phyloP scores from a whole-genome alignment of 129 eudicot genomes.

The Kitagawia praeruptora region DNA sequence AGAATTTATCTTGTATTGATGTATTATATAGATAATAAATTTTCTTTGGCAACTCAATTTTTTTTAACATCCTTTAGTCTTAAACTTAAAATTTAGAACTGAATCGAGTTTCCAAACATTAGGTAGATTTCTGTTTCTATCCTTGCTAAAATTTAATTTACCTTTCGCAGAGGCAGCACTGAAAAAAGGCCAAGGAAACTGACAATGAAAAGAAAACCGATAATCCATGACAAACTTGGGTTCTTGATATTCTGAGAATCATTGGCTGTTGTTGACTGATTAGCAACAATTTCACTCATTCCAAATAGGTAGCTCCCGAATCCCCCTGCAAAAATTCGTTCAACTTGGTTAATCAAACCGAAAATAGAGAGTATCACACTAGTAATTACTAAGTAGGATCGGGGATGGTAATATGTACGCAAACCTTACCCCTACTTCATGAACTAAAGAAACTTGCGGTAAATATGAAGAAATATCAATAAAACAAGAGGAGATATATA shows the following conservation, averaged over 20 bases:
- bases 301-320: constrained; percentile 11
- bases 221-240: constrained; percentile 38
- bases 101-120: not conserved
- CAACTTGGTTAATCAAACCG: not conserved
- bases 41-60: not conserved
- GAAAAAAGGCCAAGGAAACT: constrained; percentile 70
- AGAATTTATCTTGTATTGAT: too few relatives aligned
- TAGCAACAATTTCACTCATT: constrained; percentile 3
- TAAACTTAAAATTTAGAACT: not conserved
- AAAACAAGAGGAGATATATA: not conserved
- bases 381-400: not conserved
- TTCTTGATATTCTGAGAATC: constrained; percentile 9
- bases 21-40: too few relatives aligned
- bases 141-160: not conserved
- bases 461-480: not conserved
- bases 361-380: not conserved
- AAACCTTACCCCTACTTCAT: not conserved
- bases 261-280: constrained; percentile 7
- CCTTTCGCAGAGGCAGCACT: constrained; percentile 61
- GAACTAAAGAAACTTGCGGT: not conserved
- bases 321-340: constrained; percentile 1
- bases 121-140: not conserved
- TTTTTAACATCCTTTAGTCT: not conserved
- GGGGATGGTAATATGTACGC: not conserved
- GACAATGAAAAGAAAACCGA: constrained; percentile 53